phyloP scores from a whole-genome alignment of 192 early-diverging fungal genomes.

The Coemansia sp. region DNA sequence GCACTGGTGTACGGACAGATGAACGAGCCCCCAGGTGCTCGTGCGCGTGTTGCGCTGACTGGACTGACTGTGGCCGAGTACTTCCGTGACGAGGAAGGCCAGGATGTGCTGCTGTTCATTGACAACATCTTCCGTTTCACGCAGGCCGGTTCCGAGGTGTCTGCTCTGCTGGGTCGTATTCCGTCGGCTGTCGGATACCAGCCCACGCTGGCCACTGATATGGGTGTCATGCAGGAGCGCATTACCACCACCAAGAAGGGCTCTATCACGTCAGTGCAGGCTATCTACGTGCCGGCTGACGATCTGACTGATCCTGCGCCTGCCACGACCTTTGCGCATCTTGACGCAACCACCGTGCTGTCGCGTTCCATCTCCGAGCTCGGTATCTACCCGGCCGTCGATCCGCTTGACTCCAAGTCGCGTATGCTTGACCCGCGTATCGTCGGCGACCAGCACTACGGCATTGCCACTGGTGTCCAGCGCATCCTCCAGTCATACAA shows the following conservation, averaged over 20 bases:
- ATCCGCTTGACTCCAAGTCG: conserved; percentile 97
- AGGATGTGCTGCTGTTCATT: conserved; percentile 99
- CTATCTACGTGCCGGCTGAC: conserved; percentile 98
- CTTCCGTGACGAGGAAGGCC: conserved; percentile 99
- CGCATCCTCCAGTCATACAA: conserved; percentile 98
- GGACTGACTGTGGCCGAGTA: conserved; percentile 99
- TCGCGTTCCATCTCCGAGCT: conserved; percentile 97
- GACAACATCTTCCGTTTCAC: conserved; percentile 99
- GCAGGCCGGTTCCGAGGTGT: conserved; percentile 99
- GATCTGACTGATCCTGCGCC: conserved; percentile 99
- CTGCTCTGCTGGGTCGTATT: conserved; percentile 98
- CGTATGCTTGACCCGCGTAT: conserved; percentile 97
- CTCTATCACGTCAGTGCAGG: conserved; percentile 98
- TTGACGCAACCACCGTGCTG: conserved; percentile 99
- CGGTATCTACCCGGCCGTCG: conserved; percentile 99
- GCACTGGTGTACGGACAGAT: conserved; percentile 98
- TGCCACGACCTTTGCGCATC: conserved; percentile 98
- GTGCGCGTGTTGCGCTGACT: conserved; percentile 97
- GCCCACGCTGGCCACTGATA: conserved; percentile 97
- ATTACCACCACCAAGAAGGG: conserved; percentile 99
- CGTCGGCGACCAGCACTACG: conserved; percentile 93
- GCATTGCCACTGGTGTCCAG: conserved; percentile 89
- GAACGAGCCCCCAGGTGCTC: conserved; percentile 99
- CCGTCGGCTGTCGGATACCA: conserved; percentile 99
- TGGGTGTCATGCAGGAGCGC: conserved; percentile 99